phyloP scores from a whole-genome alignment of 2,329 filamentous ascomycete species.

The Gnomoniopsis smithogilvyi region DNA sequence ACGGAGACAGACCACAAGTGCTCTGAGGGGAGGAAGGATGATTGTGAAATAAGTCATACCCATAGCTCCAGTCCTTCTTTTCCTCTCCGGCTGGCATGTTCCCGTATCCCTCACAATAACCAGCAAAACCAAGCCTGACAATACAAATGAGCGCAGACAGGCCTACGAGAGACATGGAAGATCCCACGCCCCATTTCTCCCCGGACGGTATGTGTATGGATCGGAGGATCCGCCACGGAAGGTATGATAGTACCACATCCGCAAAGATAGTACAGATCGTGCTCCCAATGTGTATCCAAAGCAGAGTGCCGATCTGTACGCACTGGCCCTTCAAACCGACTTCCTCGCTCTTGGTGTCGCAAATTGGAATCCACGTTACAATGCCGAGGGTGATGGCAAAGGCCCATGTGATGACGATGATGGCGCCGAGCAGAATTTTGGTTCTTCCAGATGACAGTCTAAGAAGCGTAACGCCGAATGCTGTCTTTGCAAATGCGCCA shows the following conservation, averaged over 20 bases:
- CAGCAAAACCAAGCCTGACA: neutral
- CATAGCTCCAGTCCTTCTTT: no score
- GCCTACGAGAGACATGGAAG: slow-evolving; percentile 3
- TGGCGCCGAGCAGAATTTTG: neutral
- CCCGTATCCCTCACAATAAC: neutral
- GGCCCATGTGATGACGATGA: slow-evolving; percentile 6
- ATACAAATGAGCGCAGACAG: neutral
- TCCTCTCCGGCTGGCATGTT: no score
- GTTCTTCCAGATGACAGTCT: slow-evolving; percentile 1
- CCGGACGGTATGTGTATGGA: neutral
- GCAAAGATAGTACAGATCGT: neutral
- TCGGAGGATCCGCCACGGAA: slow-evolving; percentile 5
- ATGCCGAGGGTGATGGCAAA: neutral
- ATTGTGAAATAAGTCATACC: no score
- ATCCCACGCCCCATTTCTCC: slow-evolving; percentile 6
- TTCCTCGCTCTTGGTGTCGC: neutral
- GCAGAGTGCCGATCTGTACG: slow-evolving; percentile 1
- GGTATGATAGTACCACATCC: neutral
- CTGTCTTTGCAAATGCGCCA: slow-evolving; percentile 2
- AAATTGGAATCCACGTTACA: slow-evolving; percentile 6
- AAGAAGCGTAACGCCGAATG: slow-evolving; percentile 5
- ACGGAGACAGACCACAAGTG: neutral
- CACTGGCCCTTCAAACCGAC: slow-evolving; percentile 1
- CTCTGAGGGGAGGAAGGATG: neutral
- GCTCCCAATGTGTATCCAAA: slow-evolving; percentile 6